Evolutionary conservation across 2,329 filamentous ascomycete genomes (phyloP), one percentile per base, ranked within the genome.

Genomic region (Sphaerostilbella broomeana): DNA sequence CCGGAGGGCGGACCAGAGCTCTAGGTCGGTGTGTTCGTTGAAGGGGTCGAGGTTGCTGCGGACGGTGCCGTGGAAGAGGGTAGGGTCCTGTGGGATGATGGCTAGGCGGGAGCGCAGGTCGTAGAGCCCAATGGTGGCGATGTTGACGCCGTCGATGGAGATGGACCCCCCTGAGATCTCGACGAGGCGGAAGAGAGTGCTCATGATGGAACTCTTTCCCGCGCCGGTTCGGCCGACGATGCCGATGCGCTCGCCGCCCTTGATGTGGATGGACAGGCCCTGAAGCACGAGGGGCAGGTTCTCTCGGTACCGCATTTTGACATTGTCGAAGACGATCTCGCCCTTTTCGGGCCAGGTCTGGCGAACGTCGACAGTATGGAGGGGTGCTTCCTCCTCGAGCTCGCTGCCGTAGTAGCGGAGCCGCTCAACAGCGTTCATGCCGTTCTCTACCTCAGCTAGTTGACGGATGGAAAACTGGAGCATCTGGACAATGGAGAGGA

Each of bases 361-460:
- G 13, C 79, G 76, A 3, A 95, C 77, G 5, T 88, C 77, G 34
- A 81, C 60, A 28, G 86, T 81, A 52, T 89, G 84, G 2, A 89
- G 70, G 0, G 89, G 86, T 0, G 90, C 86, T 61, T 97, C 92
- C 57, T 95, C 84, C 47, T 94, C 88, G 4, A 98, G 75, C 50
- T 86, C 64, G 1, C 78, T 86, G 39, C 86, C 89, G 58, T 97
- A 97, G 66, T 94, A 87, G 58, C 88, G 80, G 22, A 97, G 71
- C 35, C 92, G 82, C 64, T 97, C 90, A 0, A 94, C 92, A 0
- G 89, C 82, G 59, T 95, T 97, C 90, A 97, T 97, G 56, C 89
- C 87, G 63, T 95, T 97, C 62, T 97, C 90, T 7, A 97, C 87
- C 61, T 95, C 90, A 18, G 90, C 90, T 6, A 95, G 72, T 62